Conservation (phyloP, 306 rosid species). For the Glycine latifolia region DNA sequence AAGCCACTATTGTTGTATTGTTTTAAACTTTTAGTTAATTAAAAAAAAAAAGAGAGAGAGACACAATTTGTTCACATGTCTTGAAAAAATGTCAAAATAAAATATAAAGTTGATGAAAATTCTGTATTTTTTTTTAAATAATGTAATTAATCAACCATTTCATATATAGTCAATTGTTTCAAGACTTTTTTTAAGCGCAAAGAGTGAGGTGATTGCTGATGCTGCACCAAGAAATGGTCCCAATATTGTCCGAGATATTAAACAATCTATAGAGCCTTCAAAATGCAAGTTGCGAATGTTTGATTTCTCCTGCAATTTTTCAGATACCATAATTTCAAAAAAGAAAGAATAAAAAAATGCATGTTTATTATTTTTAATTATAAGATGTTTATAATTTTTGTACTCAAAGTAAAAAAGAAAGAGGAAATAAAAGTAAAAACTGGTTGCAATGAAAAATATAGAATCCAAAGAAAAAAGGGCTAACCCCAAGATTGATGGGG, state of each 20-base stretch:
- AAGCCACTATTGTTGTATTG: not conserved
- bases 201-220: not conserved
- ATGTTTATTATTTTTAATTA: too few relatives aligned
- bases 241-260: too few relatives aligned
- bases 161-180: not conserved
- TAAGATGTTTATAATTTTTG: too few relatives aligned
- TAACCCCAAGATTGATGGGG: conserved; percentile 16
- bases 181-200: not conserved
- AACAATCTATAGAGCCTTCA: not conserved
- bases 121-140: not conserved
- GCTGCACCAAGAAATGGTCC: not conserved
- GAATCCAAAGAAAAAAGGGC: not conserved
- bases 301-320: not conserved
- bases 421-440: too few relatives aligned
- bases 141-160: not conserved
- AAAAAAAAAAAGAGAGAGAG: too few relatives aligned
- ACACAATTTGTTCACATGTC: not conserved
- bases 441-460: not conserved
- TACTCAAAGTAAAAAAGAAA: too few relatives aligned
- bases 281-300: too few relatives aligned
- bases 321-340: not conserved
- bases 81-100: not conserved
- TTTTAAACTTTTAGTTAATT: too few relatives aligned
- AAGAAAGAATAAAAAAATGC: too few relatives aligned
- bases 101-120: too few relatives aligned